Evolutionary conservation across 2,329 filamentous ascomycete species (phyloP).

Genomic region (Mollisiaceae sp.): DNA sequence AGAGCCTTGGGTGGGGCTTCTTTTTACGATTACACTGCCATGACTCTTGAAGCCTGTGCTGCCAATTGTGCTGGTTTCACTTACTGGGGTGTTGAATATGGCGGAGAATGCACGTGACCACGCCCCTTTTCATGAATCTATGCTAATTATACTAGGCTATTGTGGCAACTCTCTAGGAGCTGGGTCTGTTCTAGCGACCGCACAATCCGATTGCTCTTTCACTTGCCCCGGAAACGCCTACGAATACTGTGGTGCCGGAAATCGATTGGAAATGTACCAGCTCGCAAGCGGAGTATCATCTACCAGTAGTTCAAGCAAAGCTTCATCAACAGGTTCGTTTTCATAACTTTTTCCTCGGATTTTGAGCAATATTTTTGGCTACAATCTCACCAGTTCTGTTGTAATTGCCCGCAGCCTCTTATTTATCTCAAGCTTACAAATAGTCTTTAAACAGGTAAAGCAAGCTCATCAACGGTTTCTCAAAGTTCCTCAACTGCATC

Average conservation of each 20-base stretch:
- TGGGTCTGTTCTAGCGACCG: slow-evolving; percentile 13
- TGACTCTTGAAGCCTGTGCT: slow-evolving; percentile 39
- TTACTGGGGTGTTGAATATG: slow-evolving; percentile 48
- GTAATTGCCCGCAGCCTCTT: too few species aligned
- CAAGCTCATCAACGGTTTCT: background rate
- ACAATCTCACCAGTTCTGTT: background rate
- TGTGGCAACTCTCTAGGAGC: slow-evolving; percentile 17
- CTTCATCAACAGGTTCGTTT: background rate
- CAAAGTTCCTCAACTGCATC: background rate
- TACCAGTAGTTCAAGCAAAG: background rate
- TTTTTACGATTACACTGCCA: slow-evolving; percentile 19
- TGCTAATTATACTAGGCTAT: slow-evolving; percentile 19
- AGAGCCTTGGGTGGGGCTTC: slow-evolving; percentile 40
- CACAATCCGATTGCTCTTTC: slow-evolving; percentile 29
- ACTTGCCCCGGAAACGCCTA: slow-evolving; percentile 34
- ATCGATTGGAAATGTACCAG: slow-evolving; percentile 5
- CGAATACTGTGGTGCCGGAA: slow-evolving; percentile 41
- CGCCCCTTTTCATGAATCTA: slow-evolving; percentile 3
- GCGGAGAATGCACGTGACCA: slow-evolving; percentile 41
- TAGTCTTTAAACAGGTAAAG: background rate
- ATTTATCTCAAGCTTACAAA: background rate
- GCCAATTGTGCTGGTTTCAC: slow-evolving; percentile 39
- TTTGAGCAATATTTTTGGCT: background rate
- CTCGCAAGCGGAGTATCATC: background rate
- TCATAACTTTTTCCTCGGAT: background rate